phyloP scores from a whole-genome alignment of 768 basidiomycete species.

The Suillus spraguei region DNA sequence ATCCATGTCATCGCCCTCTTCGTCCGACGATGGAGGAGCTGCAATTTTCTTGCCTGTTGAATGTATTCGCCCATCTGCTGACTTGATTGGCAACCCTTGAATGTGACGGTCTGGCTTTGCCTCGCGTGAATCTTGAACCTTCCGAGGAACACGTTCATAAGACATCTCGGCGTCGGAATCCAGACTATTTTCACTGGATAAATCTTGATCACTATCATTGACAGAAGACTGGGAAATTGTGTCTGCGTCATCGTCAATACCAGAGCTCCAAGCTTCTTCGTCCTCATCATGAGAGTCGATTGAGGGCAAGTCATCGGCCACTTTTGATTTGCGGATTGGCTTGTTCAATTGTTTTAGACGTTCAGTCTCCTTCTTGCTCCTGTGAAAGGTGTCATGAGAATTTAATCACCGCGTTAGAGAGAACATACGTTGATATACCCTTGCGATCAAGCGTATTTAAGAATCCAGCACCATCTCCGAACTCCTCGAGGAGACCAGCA shows the following conservation, averaged over 20 bases:
- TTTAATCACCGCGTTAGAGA: conserved; percentile 4
- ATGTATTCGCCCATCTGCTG: conserved; percentile 77
- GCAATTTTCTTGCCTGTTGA: conserved; percentile 44
- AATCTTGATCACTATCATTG: conserved; percentile 19
- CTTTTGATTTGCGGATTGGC: conserved; percentile 45
- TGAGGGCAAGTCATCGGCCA: conserved; percentile 64
- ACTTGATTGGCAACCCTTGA: conserved; percentile 81
- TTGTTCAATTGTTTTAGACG: conserved; percentile 69
- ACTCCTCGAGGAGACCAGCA: conserved; percentile 64
- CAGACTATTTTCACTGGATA: conserved; percentile 13
- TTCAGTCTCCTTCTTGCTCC: conserved; percentile 85
- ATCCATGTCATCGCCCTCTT: conserved; percentile 36
- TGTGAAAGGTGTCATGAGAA: conserved; percentile 31
- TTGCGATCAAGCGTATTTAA: conserved; percentile 71
- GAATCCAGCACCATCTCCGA: conserved; percentile 65
- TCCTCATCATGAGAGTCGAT: conserved; percentile 68
- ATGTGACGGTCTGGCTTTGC: conserved; percentile 51
- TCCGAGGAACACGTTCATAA: conserved; percentile 68
- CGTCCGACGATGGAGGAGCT: conserved; percentile 24
- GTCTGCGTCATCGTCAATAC: conserved; percentile 36
- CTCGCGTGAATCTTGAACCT: conserved; percentile 47
- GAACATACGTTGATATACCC: conserved; percentile 75
- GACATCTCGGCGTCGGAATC: conserved; percentile 74
- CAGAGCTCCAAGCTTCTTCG: conserved; percentile 52
- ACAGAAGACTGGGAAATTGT: conserved; percentile 27